These are phyloP conservation scores for Phaeosphaeriaceae sp. DNA, from an alignment of 2,329 filamentous ascomycete species.

Conservation along the genomic window DNA sequence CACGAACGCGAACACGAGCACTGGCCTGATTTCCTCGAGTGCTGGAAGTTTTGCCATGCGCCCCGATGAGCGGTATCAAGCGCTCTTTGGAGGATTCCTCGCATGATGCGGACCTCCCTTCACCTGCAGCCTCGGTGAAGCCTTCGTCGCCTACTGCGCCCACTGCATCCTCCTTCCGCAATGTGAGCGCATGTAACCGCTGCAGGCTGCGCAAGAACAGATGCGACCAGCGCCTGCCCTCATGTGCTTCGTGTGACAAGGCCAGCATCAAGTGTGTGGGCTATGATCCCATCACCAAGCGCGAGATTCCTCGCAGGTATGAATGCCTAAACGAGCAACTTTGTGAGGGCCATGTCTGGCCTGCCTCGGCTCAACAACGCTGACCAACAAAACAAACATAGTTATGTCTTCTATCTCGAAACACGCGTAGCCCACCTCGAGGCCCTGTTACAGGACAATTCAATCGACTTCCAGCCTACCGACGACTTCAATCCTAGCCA, in stretches of 20 bases:
- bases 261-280: constrained; percentile 90
- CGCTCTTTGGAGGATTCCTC: constrained; percentile 47
- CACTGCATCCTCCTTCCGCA: constrained; percentile 50
- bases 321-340: not conserved
- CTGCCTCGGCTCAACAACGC: constrained; percentile 2
- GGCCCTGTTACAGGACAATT: constrained; percentile 70
- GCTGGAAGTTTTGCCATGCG: constrained; percentile 39
- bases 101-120: constrained; percentile 40
- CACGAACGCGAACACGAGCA: constrained; percentile 5
- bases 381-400: constrained; percentile 48
- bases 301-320: constrained; percentile 81
- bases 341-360: too few species aligned
- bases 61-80: constrained; percentile 49
- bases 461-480: constrained; percentile 74
- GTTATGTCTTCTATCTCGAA: constrained; percentile 95
- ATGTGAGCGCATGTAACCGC: constrained; percentile 86
- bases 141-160: constrained; percentile 38
- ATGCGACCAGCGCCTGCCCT: constrained; percentile 90
- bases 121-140: constrained; percentile 37
- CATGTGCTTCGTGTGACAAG: constrained; percentile 91
- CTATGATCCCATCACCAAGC: constrained; percentile 95
- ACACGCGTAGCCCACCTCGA: constrained; percentile 85
- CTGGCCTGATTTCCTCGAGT: constrained; percentile 12
- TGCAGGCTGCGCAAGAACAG: constrained; percentile 92
- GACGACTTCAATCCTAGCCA: constrained; percentile 62